Evolutionary conservation across 2,329 filamentous ascomycete species (phyloP), one percentile per base, ranked within the genome.

Genomic region (Chaetomium olivaceum): DNA sequence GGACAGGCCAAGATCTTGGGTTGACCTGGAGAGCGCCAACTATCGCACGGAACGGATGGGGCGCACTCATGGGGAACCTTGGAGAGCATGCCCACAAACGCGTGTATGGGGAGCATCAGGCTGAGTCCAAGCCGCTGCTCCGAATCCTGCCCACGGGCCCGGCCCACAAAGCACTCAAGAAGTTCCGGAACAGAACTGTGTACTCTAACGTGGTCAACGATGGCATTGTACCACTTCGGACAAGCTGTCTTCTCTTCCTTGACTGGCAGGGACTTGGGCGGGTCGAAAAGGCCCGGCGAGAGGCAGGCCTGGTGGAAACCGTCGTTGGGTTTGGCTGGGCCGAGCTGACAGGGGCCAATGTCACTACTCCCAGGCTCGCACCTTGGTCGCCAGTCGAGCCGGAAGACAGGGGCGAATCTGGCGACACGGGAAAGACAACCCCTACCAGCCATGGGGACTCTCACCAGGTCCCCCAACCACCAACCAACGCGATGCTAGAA

Each of bases 181-280:
- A 91, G 78, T 98, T 98, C 76, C 84, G 92, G 25, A 96, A 96
- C 75, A 85, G 94, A 19, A 98, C 95, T 0, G 83, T 97, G 1
- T 98, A 98, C 76, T 97, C 93, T 1, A 98, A 98, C 73, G 93
- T 98, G 14, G 94, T 98, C 71, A 98, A 98, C 74, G 94, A 98
- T 77, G 94, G 93, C 3, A 97, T 99, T 71, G 95, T 99, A 4
- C 95, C 95, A 2, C 80, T 99, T 39, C 88, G 95, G 25, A 99
- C 95, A 4, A 98, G 94, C 69, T 99, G 94, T 76, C 81, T 99
- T n/a, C 80, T 99, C 6, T 99, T 99, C 74, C 81, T 99, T 1
- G 95, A 99, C 75, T 99, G 95, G 95, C 91, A 93, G 77, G 95
- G 95, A 0, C 81, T 99, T 3, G 94, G 91, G 5, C 89, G 92